Evolutionary conservation across 768 basidiomycete genomes (phyloP).

Genomic region (Boletus subcaerulescens): DNA sequence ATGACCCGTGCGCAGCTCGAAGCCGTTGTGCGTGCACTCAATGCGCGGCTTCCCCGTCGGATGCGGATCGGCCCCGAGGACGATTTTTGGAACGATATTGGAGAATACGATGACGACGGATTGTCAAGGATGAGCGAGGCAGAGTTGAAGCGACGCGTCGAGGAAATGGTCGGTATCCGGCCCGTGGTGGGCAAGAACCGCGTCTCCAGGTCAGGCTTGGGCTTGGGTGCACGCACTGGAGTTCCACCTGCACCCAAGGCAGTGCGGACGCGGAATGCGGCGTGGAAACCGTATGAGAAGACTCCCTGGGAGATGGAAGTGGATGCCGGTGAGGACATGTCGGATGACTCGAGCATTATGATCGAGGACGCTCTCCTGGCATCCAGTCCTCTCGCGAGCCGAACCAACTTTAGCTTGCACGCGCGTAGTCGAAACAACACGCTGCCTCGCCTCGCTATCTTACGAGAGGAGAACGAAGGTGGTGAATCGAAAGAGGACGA

Average conservation of each 20-base stretch:
- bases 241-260: constrained; percentile 34
- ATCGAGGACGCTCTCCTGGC: constrained; percentile 18
- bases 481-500: constrained; percentile 9
- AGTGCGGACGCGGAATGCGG: constrained; percentile 20
- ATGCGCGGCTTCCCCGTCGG: constrained; percentile 50
- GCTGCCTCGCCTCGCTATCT: constrained; percentile 18
- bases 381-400: constrained; percentile 29
- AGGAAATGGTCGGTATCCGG: constrained; percentile 58
- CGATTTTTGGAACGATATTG: constrained; percentile 17
- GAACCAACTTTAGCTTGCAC: constrained; percentile 7
- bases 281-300: constrained; percentile 18
- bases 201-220: constrained; percentile 25
- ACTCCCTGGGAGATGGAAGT: constrained; percentile 27
- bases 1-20: constrained; percentile 58
- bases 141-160: constrained; percentile 53
- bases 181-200: constrained; percentile 30
- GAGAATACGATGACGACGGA: constrained; percentile 1
- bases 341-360: constrained; percentile 2
- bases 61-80: constrained; percentile 46
- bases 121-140: constrained; percentile 33
- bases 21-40: constrained; percentile 51
- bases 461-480: constrained; percentile 29
- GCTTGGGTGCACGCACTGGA: constrained; percentile 6
- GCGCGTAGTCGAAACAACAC: constrained; percentile 6
- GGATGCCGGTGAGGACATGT: constrained; percentile 6